A percentile compares a stretch with the other conserved stretches of the same genome.
These are phyloP conservation scores for Sungouiella thailandica DNA, from an alignment of 805 yeast species.

Conservation along the genomic window DNA sequence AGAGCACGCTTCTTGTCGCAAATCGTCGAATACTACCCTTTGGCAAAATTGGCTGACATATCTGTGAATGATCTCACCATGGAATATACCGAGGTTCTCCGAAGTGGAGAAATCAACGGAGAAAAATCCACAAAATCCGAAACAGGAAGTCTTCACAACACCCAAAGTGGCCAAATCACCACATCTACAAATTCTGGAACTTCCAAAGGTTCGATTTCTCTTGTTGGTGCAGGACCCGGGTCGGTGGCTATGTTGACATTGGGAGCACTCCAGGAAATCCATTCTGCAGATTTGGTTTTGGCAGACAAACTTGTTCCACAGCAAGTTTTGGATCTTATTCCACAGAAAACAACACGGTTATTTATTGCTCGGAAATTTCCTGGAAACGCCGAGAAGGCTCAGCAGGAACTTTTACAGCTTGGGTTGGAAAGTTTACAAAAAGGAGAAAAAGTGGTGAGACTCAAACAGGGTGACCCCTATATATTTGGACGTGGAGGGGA, in stretches of 20 bases:
- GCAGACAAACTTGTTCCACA: constrained; percentile 94
- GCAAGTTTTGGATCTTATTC: constrained; percentile 78
- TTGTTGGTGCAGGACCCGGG: constrained; percentile 97
- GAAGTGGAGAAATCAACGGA: no score
- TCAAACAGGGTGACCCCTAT: constrained; percentile 96
- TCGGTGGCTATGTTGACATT: constrained; percentile 73
- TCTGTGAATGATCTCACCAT: constrained; percentile 53
- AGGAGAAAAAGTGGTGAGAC: constrained; percentile 78
- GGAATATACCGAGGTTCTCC: constrained; percentile 34
- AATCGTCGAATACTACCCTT: constrained; percentile 85
- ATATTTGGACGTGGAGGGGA: constrained; percentile 97
- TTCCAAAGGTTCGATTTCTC: constrained; percentile 54
- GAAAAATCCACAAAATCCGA: neutral
- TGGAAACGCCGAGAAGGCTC: constrained; percentile 94
- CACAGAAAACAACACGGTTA: constrained; percentile 57
- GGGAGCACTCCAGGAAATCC: constrained; percentile 79
- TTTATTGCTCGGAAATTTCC: constrained; percentile 94
- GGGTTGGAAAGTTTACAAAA: constrained; percentile 60
- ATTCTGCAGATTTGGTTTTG: constrained; percentile 74
- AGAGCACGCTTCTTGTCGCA: constrained; percentile 84
- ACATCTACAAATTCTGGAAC: neutral
- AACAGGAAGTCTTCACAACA: no score
- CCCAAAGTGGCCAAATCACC: neutral
- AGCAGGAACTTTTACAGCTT: constrained; percentile 68
- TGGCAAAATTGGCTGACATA: constrained; percentile 55